Base-by-base conservation (phyloP, 2,329 filamentous ascomycete genomes). In the Colletotrichum neosansevieriae region DNA sequence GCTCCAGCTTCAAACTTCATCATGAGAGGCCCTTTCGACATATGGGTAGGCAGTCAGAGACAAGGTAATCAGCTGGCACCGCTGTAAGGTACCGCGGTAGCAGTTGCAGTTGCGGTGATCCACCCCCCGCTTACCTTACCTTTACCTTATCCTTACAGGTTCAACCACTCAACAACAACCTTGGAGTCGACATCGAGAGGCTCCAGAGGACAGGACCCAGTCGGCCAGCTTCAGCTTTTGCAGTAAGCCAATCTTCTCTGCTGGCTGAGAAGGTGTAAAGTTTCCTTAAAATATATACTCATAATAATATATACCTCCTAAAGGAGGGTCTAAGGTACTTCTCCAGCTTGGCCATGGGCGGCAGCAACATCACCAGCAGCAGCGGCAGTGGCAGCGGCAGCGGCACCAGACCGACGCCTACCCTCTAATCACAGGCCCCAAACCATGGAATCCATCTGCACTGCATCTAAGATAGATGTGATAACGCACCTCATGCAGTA, bases 61-160 rank as follows among this genome's bases (percentile, higher is more conserved):
- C 53, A 57, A 32, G 53, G 36, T 40, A 42, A 6, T 44, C 9
- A 42, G 36, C 36, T 57, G 42, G 47, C 19, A 61, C 49, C 51
- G 65, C 61, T 61, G 65, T 68, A 54, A 59, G 54, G 47, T 68
- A 59, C 65, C 60, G 62, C 61, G 45, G 56, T 66, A n/a, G 53
- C 32, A 54, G 45, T 67, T 44, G 62, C 29, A 58, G 24, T 15
- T 60, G 19, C 6, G 19, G 21, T 54, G 58, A 58, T 32, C 65
- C 61, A 68, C 61, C 24, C 40, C 40, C 65, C 61, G 65, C 65
- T 68, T 68, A 65, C 65, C 61, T 68, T 68, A 68, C 65, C 65
- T 65, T 68, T 64, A 68, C 65, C 61, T 68, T 68, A 68, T 68
- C 65, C 65, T 68, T 64, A 68, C 65, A 68, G 32, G 60, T 36